phyloP scores from a whole-genome alignment of 108 stramenopile genomes.

The Cylindrotheca fusiformis region DNA sequence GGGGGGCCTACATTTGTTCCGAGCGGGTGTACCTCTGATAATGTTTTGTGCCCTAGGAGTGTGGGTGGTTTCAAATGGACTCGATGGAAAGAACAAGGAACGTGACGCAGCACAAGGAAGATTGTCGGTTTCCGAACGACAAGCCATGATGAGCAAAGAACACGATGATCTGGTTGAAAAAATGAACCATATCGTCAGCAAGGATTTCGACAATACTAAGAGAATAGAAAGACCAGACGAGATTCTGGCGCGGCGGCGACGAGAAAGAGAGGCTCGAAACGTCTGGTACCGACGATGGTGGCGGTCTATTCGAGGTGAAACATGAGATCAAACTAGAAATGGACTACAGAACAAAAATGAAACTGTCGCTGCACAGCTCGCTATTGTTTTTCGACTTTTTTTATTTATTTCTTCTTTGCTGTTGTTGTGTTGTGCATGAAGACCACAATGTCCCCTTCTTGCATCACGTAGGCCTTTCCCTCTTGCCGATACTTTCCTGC shows the following conservation, averaged over 20 bases:
- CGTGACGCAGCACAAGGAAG: conserved; percentile 73
- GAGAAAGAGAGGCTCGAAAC: conserved; percentile 80
- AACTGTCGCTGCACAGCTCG: neutral
- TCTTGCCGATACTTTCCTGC: conserved; percentile 98
- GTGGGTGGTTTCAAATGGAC: conserved; percentile 69
- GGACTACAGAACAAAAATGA: neutral
- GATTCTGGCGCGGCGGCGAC: conserved; percentile 69
- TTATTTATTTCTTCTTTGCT: conserved; percentile 77
- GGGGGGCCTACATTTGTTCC: conserved; percentile 21
- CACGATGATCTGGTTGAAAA: conserved; percentile 90
- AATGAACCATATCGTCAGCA: conserved; percentile 55
- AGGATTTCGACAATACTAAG: conserved; percentile 88
- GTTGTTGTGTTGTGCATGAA: conserved; percentile 88
- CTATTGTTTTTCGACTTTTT: neutral
- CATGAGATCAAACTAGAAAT: neutral
- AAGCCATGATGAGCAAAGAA: conserved; percentile 71
- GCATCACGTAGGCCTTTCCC: conserved; percentile 95
- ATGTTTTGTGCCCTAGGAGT: conserved; percentile 77
- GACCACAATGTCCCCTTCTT: conserved; percentile 88
- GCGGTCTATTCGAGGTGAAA: conserved; percentile 17
- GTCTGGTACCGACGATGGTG: conserved; percentile 68
- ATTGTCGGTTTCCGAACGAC: conserved; percentile 58
- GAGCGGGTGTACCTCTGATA: conserved; percentile 80
- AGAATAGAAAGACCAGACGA: conserved; percentile 87
- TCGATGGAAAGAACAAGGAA: conserved; percentile 86